Evolutionary conservation across 1,284 basidiomycete genomes (phyloP), one percentile per base, ranked within the genome.

Genomic region (Cutaneotrichosporon arboriforme): DNA sequence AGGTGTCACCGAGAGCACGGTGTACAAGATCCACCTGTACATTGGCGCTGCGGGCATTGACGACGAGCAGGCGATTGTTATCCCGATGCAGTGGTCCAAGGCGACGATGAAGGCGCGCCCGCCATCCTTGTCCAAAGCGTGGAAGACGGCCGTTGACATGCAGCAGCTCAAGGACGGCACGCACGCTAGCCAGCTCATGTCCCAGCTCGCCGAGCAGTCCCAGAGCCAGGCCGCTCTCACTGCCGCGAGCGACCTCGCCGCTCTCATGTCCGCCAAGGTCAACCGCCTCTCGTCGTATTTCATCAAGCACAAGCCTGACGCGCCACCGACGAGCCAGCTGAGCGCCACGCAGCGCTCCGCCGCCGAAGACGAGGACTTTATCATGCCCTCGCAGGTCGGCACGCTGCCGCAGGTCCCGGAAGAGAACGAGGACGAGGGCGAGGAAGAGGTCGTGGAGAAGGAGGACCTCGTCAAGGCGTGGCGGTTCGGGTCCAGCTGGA

Each of bases 401-500:
- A 38, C 52, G 7, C 36, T 49, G 44, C 18, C 47, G 10, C 38
- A 39, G 47, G 20, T 21, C 14, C 15, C 15, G 13, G 64, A 51
- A 34, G 65, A 72, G n/a, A 64, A 43, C 4, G 62, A 64, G 8
- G 63, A 58, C 47, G 52, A 49, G 17, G 52, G 55, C 20, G 53
- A 51, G 37, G 55, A 49, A 17, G 73, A 74, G 44, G 59, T 64
- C 18, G 73, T 75, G 7, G 64, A 61, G 14, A 69, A 71, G 59
- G 73, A 75, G 44, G 71, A 75, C 59, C 54, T 75, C 9, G 72
- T 74, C 18, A 81, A 82, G 58, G 94, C 91, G 0, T 97, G 88
- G 80, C 88, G 90, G 70, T 96, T 97, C 62, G 94, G 94, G 5
- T 84, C 87, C 4, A 88, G 86, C 3, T 90, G 91, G 71, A 85